phyloP scores from a whole-genome alignment of 2,329 filamentous ascomycete species.

The Cladosporium cucumerinum region DNA sequence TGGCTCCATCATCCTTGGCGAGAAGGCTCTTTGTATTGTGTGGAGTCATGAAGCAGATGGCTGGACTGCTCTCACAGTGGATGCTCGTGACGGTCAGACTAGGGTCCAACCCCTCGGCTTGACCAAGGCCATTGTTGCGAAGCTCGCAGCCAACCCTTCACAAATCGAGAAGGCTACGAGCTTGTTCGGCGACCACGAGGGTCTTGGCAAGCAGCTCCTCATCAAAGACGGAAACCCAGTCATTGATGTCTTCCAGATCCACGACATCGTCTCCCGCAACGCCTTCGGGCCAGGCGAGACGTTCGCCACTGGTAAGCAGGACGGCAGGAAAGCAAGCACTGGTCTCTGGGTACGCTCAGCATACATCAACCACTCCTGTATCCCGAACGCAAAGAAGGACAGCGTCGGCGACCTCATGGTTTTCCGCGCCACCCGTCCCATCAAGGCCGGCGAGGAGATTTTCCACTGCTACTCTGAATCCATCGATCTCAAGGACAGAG shows the following conservation, averaged over 20 bases:
- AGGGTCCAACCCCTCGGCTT: constrained; percentile 24
- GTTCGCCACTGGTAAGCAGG: constrained; percentile 6
- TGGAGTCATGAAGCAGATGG: constrained; percentile 20
- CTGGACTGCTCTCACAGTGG: constrained; percentile 46
- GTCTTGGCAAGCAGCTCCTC: constrained; percentile 16
- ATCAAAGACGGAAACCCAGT: constrained; percentile 37
- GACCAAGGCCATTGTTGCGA: constrained; percentile 35
- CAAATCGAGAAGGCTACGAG: constrained; percentile 25
- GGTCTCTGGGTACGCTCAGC: constrained; percentile 42
- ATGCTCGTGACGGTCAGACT: constrained; percentile 27
- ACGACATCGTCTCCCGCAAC: constrained; percentile 42
- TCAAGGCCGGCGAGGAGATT: constrained; percentile 40
- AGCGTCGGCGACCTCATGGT: constrained; percentile 43
- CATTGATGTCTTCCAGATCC: constrained; percentile 39
- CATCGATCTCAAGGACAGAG: constrained; percentile 16
- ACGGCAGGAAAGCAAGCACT: constrained; percentile 22
- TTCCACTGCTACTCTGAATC: constrained; percentile 39
- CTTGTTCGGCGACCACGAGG: constrained; percentile 19
- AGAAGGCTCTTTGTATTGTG: constrained; percentile 42
- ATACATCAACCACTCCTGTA: constrained; percentile 45
- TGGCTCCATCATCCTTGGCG: constrained; percentile 44
- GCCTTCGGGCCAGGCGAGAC: constrained; percentile 33
- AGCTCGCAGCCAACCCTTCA: constrained; percentile 42
- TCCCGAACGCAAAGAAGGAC: constrained; percentile 36
- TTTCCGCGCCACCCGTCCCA: constrained; percentile 41